Base-by-base conservation (phyloP, 257 asterid genomes). In the Orobanche coerulescens region DNA sequence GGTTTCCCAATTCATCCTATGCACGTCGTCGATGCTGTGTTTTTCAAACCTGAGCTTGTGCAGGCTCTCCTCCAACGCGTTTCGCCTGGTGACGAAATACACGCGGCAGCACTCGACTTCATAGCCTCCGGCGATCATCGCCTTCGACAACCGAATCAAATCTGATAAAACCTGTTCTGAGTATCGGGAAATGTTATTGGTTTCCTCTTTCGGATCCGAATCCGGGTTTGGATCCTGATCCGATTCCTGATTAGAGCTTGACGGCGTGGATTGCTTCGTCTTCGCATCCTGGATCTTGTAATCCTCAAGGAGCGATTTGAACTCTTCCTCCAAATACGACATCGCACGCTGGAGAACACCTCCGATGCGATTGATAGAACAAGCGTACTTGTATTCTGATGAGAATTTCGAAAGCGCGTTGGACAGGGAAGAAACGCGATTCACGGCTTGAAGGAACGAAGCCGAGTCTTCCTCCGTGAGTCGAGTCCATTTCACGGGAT, bases 261-360 rank as follows among this genome's bases (percentile, higher is more conserved):
- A n/a, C n/a, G n/a, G n/a, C n/a, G n/a, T n/a, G n/a, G n/a, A n/a
- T n/a, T n/a, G n/a, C n/a, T n/a, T n/a, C n/a, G n/a, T n/a, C n/a
- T n/a, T n/a, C n/a, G n/a, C n/a, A n/a, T n/a, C n/a, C n/a, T n/a
- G n/a, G n/a, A n/a, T n/a, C n/a, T 61, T 78, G 78, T 75, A 73
- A 50, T 79, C 87, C 28, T 88, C 94, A 1, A 85, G 75, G 8
- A 85, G 64, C 3, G 68, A 53, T 58, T 69, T 85, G 80, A 88
- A 84, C 67, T 85, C 95, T 25, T 82, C 96, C 75, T 85, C 98
- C 60, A 86, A 2, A 64, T 88, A 82, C 4, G 85, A 62, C 87
- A 91, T 84, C 25, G 82, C 80, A 1, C 84, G 92, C 54, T 88
- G 93, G 19, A 81, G 79, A 60, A 85, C 82, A 4, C 79, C 66